Evolutionary conservation across 225 moss, liverwort and hornwort species (phyloP), one percentile per base, ranked within the genome.

Genomic region (Rhytidiadelphus loreus): DNA sequence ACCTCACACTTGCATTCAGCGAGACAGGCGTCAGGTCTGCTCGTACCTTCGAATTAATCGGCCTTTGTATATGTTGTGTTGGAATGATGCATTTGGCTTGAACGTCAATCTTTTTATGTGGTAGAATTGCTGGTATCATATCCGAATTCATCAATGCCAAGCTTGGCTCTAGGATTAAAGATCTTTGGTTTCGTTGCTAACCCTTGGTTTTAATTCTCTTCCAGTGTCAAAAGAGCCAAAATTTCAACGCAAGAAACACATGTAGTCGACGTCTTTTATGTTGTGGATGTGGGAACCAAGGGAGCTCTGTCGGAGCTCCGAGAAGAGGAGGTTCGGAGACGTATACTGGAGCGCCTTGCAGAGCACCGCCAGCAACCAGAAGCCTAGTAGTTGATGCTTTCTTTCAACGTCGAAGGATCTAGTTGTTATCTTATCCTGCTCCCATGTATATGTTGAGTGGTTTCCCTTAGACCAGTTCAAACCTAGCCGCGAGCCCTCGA

Each of bases 221-320:
- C 66, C 93, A 96, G 96, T 91, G 95, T 96, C 56, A 95, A 93
- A 83, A 92, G 90, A 89, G 96, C 96, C 88, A 96, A 96, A 91
- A 95, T 96, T 79, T 90, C 91, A 89, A 96, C 95, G 60, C 93
- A 92, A 83, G 96, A 94, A 57, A 93, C 89, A 24, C 87, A 82
- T 80, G 88, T 96, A 68, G 87, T 92, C 64, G 96, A 96, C 83
- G 88, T 95, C 52, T 96, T 96, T 84, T 95, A 96, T 87, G 95
- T 95, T 70, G 96, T 96, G 90, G 95, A 96, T 91, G 89, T 87
- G 73, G 87, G 80, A 80, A 96, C 91, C 22, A 91, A 89, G 74
- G 92, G 61, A 82, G 91, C 96, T 76, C 91, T 96, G 30, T 87
- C 90, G 72, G 88, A 90, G 71, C 19, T 90, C 44, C 96, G 91